Evolutionary conservation across 768 basidiomycete species (phyloP), one percentile per base, ranked within the genome.

Genomic region (Tulasnella sp.): DNA sequence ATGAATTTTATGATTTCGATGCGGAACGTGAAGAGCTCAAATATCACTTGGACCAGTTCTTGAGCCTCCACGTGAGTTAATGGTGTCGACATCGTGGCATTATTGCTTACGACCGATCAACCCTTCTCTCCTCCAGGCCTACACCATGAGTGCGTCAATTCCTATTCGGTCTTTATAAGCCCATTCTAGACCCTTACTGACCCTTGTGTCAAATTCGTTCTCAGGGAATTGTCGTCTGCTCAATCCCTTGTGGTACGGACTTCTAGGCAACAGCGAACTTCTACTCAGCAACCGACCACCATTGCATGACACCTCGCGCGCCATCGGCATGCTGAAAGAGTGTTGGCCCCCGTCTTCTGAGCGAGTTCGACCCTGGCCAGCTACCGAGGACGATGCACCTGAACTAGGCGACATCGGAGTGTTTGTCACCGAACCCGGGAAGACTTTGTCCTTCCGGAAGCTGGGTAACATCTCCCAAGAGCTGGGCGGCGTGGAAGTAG

Each of bases 371-470:
- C 61, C 61, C 13, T 67, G 61, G 61, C 61, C 61, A 32, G 61
- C 61, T 29, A 32, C 61, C 13, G 61, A 67, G 13, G 61, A 67
- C n/a, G 26, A 67, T 11, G 61, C 26, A 67, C 61, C 61, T 13
- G 61, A 67, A 16, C 61, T 67, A 67, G 61, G 61, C 26, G 61
- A 67, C 61, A 67, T 67, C 13, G 61, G 61, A 67, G 61, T 67
- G 11, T 67, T 67, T 11, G 61, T 67, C n/a, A 29, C 26, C 6
- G 61, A 29, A 32, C 61, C 61, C 5, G 61, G 26, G 61, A 67
- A 67, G 26, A 29, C 61, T 26, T 29, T 67, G 4, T 67, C 61
- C 15, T 67, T 67, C 61, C n/a, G 32, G 13, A 67, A 67, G 16
- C 61, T 67, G n/a, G 61, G 61, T 32, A 67, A 67, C 61, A 67